Percentiles rank a stretch among this genome's conserved stretches.
phyloP scores from a whole-genome alignment of 108 stramenopile genomes.

The Pseudonitzschia multiseries region DNA sequence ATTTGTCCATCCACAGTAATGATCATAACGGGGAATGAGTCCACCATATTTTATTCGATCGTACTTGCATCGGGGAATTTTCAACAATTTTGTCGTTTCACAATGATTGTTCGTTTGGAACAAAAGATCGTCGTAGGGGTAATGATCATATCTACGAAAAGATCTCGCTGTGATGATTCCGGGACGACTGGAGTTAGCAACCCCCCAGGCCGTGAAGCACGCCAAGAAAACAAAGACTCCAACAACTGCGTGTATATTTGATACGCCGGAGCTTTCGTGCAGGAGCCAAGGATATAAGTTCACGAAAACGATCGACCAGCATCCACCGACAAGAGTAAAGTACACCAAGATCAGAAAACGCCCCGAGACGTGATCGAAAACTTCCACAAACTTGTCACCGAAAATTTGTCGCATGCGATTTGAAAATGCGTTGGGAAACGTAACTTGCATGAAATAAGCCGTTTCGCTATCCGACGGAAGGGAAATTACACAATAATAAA shows the following conservation, averaged over 20 bases:
- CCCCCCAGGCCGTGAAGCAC: constrained; percentile 66
- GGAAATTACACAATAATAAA: constrained; percentile 48
- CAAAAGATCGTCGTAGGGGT: constrained; percentile 77
- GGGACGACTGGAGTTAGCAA: constrained; percentile 53
- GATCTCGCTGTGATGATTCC: constrained; percentile 67
- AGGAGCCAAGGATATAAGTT: constrained; percentile 70
- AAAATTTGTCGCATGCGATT: constrained; percentile 6
- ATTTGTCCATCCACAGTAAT: constrained; percentile 89
- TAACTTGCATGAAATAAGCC: constrained; percentile 39
- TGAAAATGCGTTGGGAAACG: constrained; percentile 30
- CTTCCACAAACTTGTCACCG: constrained; percentile 28
- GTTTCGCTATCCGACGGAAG: constrained; percentile 34
- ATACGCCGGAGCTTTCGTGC: constrained; percentile 40
- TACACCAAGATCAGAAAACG: constrained; percentile 40
- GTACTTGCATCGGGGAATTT: constrained; percentile 79
- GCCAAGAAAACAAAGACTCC: constrained; percentile 71
- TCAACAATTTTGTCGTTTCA: constrained; percentile 61
- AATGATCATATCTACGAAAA: constrained; percentile 73
- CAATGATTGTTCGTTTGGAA: constrained; percentile 57
- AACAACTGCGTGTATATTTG: constrained; percentile 50
- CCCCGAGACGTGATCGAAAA: constrained; percentile 29
- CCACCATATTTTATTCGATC: constrained; percentile 63
- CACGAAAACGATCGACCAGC: constrained; percentile 69
- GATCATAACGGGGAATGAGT: constrained; percentile 84
- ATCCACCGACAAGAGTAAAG: constrained; percentile 66